Base-by-base conservation (phyloP, 225 moss, liverwort and hornwort genomes). In the Ulota crispa region DNA sequence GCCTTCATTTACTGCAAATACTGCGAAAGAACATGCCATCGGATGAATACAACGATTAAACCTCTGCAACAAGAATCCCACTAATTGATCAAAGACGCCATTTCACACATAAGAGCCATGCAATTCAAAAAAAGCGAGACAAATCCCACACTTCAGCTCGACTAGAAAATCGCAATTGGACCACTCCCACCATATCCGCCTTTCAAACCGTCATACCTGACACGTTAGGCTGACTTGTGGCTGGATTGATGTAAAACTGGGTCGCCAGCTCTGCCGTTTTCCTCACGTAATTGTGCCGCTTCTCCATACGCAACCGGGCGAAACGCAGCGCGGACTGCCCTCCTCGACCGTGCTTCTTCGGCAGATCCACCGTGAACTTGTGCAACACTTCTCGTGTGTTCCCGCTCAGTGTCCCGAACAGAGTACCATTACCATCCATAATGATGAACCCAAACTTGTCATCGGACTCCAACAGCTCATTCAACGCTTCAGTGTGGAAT, bases 391-490 rank as follows among this genome's bases (percentile, higher is more conserved):
- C 97, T 66, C 95, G 86, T 19, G 97, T 95, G 66, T 97, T 95
- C 55, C 95, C 97, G 74, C 95, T 95, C 64, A 97, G 78, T 0
- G 97, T 97, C 7, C 97, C 97, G 21, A 97, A 97, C 72, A 97
- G 78, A 34, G 93, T 97, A 45, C 97, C 97, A 68, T 97, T 97
- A 67, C 97, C 97, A 62, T 97, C 97, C 94, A 95, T 95, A 36
- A 95, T 93, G 24, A 97, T 97, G 80, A 97, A 95, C 72, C 97
- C 97, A 64, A 95, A 97, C 91, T 97, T 97, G 73, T 97, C 94
- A 78, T 97, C 95, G 1, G 97, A 97, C 75, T 97, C 97, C 72
- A 97, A 82, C 61, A 95, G 85, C 77, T 97, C 94, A 79, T 97
- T 97, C 87, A 97, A 82, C 27, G 95, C 97, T 80, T 97, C 97